phyloP scores from a whole-genome alignment of 306 rosid genomes.

The Cicer cuneatum region DNA sequence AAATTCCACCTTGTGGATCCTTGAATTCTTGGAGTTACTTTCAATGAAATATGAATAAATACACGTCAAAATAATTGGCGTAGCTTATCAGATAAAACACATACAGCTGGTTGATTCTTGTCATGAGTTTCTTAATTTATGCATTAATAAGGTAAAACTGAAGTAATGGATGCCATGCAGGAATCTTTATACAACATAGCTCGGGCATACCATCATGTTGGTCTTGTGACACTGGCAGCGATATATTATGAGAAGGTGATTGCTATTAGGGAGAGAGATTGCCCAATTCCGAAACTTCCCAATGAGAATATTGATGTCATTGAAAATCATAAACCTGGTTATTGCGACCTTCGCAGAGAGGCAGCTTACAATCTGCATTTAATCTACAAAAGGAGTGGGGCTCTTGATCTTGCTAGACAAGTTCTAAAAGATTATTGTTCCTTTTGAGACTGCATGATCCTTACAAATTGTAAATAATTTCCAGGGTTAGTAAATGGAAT shows the following conservation, averaged over 20 bases:
- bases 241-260: conserved; percentile 74
- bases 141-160: conserved; percentile 13
- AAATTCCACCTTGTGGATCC: conserved; percentile 19
- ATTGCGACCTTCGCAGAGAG: conserved; percentile 84
- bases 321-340: conserved; percentile 57
- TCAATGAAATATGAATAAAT: conserved; percentile 9
- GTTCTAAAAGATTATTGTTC: conserved; percentile 78
- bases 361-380: conserved; percentile 89
- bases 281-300: conserved; percentile 72
- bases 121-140: background rate
- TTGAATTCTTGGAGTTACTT: conserved; percentile 11
- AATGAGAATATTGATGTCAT: conserved; percentile 54
- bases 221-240: conserved; percentile 75
- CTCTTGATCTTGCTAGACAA: conserved; percentile 86
- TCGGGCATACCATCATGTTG: conserved; percentile 84
- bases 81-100: background rate
- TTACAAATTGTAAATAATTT: background rate
- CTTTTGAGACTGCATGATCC: conserved; percentile 41
- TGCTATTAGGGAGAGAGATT: conserved; percentile 65
- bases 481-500: background rate
- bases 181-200: conserved; percentile 87
- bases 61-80: background rate
- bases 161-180: conserved; percentile 45
- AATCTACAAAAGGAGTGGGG: conserved; percentile 84
- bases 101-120: background rate